phyloP scores from a whole-genome alignment of 73 alveolate species.

The Paramecium caudatum region DNA sequence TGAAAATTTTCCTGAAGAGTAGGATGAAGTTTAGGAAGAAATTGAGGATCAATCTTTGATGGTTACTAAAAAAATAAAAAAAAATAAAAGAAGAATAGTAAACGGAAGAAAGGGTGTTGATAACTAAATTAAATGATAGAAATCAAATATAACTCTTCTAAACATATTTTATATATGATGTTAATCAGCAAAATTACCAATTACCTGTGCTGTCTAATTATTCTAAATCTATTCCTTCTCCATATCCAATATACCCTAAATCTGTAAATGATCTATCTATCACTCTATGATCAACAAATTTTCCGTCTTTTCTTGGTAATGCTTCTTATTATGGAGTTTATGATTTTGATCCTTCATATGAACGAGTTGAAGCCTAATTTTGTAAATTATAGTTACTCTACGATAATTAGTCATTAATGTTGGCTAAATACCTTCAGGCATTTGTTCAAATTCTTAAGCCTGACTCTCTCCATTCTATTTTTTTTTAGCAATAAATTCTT shows the following conservation, averaged over 20 bases:
- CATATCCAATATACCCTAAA: conserved; percentile 65
- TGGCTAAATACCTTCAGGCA: conserved; percentile 2
- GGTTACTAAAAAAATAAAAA: too few relatives aligned
- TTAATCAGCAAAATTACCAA: conserved; percentile 53
- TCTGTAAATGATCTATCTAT: conserved; percentile 59
- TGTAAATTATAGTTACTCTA: not conserved
- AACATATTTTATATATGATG: not conserved
- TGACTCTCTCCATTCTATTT: conserved; percentile 5
- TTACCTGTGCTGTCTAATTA: conserved; percentile 48
- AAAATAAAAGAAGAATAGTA: too few relatives aligned
- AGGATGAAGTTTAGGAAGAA: too few relatives aligned
- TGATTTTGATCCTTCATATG: conserved; percentile 47
- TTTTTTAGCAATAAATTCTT: not conserved
- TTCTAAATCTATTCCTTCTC: conserved; percentile 69
- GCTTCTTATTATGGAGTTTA: conserved; percentile 18
- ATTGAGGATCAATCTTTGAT: too few relatives aligned
- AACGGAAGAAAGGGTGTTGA: too few relatives aligned
- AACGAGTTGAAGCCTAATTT: conserved; percentile 49
- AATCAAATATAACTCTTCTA: too few relatives aligned
- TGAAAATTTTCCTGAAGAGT: too few relatives aligned
- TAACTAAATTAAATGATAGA: too few relatives aligned
- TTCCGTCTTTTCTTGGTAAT: not conserved
- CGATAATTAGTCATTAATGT: conserved; percentile 12
- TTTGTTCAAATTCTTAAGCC: not conserved
- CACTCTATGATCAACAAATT: conserved; percentile 53